Evolutionary conservation across 1,284 basidiomycete species (phyloP), one percentile per base, ranked within the genome.

Genomic region (Trametes pubescens): DNA sequence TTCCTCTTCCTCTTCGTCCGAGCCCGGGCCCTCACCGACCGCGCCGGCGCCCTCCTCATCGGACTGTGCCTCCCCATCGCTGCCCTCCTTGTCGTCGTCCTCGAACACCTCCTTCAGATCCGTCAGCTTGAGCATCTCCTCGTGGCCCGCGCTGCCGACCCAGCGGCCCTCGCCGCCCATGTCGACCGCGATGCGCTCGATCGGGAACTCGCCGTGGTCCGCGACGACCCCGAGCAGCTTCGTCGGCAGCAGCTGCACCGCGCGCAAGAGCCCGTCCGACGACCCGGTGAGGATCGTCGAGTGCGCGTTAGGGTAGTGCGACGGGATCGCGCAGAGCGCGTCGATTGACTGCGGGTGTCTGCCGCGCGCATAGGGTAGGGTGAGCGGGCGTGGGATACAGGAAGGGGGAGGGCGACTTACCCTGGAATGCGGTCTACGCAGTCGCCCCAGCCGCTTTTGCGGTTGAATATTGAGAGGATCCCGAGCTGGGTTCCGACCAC

Each of bases 111-210:
- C 84, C 51, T 79, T 78, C 38, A 98, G 79, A 78, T 97, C 92
- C 26, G 94, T 97, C 77, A 98, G 78, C 75, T 91, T 92, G 68
- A 98, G 76, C 34, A 88, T 82, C 66, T 96, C 93, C 68, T 97
- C 95, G 73, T 98, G 96, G 18, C 93, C 94, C n/a, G 91, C 92
- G 74, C 94, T 96, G n/a, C 89, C 96, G 18, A 97, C 84, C 92
- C 95, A 96, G 77, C 87, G 87, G 5, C 83, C 83, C 66, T 86
- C 82, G 1, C 84, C 80, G 63, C 80, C 82, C 63, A 75, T 74
- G 61, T 82, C 80, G 26, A 93, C 79, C 34, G 86, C 87, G 59
- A 98, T 89, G 34, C 94, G 85, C 77, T 98, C 96, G 51, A 98
- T 89, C 2, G 96, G 96, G 78, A 94, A 94, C 64, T 93, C 90